Evolutionary conservation across 257 asterid genomes (phyloP).

Genomic region (Ajuga chamaepitys): DNA sequence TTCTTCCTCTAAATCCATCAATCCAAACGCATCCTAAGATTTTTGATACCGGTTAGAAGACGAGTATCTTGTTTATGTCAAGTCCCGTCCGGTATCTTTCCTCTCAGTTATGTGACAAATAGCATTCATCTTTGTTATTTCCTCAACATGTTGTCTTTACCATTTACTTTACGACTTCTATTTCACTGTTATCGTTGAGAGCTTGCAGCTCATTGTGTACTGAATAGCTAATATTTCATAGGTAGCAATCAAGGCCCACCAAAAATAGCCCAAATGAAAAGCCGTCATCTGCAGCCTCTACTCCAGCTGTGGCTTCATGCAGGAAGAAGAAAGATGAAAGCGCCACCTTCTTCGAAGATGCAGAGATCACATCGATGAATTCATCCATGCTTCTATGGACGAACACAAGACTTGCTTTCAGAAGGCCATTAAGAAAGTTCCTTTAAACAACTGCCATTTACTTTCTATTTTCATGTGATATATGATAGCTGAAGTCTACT

Average conservation of each 20-base stretch:
- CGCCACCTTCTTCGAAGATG: conserved; percentile 66
- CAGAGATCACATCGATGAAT: conserved; percentile 85
- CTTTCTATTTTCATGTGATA: not conserved
- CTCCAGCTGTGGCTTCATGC: conserved; percentile 59
- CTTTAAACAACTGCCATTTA: not conserved
- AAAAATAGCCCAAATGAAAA: conserved; percentile 28
- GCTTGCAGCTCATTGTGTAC: not conserved
- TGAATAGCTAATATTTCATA: not conserved
- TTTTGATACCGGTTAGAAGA: not conserved
- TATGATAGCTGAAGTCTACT: not conserved
- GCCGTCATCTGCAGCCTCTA: conserved; percentile 31
- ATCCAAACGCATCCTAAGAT: not conserved
- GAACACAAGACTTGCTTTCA: conserved; percentile 93
- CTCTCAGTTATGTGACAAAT: not conserved
- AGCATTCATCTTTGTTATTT: not conserved
- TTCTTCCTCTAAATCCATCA: not conserved
- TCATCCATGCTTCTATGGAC: conserved; percentile 82
- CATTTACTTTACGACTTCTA: not conserved
- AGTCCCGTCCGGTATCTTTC: not conserved
- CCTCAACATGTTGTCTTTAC: not conserved
- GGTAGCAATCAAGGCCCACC: conserved; percentile 13
- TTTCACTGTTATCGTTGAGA: not conserved
- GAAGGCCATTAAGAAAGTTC: conserved; percentile 76
- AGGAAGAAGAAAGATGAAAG: conserved; percentile 68
- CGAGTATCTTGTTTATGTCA: not conserved